A percentile compares a stretch with the other conserved stretches of the same genome.
Evolutionary conservation across 176 grass and related monocot species (phyloP).

Genomic region (Dendrocalamus sinicus): DNA sequence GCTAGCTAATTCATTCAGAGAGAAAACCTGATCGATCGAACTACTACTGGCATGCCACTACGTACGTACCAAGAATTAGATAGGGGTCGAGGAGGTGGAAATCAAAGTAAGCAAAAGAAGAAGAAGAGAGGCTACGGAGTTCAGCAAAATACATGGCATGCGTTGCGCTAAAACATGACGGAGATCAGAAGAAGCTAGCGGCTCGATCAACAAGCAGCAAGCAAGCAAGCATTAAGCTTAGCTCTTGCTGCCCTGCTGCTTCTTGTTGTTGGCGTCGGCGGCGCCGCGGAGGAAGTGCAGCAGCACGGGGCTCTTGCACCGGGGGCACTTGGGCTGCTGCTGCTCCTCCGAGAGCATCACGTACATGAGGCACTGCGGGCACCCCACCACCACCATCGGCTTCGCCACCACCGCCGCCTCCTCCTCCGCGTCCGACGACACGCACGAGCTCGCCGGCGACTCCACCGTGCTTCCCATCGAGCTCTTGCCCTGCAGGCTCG

Average conservation of each 20-base stretch:
- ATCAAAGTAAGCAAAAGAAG: background rate
- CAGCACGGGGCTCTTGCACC: conserved; percentile 73
- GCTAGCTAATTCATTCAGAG: no score
- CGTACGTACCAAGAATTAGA: background rate
- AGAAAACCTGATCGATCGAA: background rate
- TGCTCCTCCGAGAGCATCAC: conserved; percentile 70
- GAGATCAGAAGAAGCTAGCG: background rate
- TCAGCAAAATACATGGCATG: background rate
- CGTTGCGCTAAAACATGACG: background rate
- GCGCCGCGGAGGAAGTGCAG: conserved; percentile 49
- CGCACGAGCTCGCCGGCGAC: conserved; percentile 79
- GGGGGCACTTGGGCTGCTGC: conserved; percentile 64
- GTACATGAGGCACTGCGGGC: conserved; percentile 81
- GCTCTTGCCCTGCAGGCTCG: background rate
- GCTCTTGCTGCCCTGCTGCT: conserved; percentile 35
- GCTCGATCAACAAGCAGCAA: background rate
- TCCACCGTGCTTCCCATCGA: conserved; percentile 35
- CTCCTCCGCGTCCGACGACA: conserved; percentile 72
- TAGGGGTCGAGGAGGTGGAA: background rate
- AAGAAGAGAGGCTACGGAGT: background rate
- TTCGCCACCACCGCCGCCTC: conserved; percentile 42
- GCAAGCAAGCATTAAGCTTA: background rate
- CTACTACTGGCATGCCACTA: background rate
- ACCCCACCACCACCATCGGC: conserved; percentile 72
- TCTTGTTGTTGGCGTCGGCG: background rate